A percentile compares a stretch with the other conserved stretches of the same genome.
These are phyloP conservation scores for Mallotus repandus DNA, from an alignment of 441 rosid species.

Conservation along the genomic window DNA sequence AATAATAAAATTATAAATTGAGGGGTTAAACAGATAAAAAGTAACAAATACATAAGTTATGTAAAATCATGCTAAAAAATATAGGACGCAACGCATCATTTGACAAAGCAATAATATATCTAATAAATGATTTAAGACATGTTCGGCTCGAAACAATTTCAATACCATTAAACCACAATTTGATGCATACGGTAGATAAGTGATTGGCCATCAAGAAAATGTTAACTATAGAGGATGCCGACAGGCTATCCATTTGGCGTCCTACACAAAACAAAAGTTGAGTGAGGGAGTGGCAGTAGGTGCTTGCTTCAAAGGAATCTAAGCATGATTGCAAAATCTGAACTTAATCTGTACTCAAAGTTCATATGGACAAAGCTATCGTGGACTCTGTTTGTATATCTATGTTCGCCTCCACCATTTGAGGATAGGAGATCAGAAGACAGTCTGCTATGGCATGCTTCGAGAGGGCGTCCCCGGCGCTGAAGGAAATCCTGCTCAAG, in stretches of 20 bases:
- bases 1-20: too few relatives aligned
- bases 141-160: too few relatives aligned
- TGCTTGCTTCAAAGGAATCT: constrained; percentile 47
- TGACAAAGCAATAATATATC: too few relatives aligned
- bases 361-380: constrained; percentile 7
- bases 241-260: constrained; percentile 31
- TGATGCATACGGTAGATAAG: not conserved
- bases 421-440: constrained; percentile 13
- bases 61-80: too few relatives aligned
- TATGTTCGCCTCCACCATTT: not conserved
- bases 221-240: constrained; percentile 13
- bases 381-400: not conserved
- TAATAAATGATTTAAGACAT: too few relatives aligned
- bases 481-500: constrained; percentile 62
- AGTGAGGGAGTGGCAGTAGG: constrained; percentile 18
- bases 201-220: not conserved
- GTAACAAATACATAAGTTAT: too few relatives aligned
- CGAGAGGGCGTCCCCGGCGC: constrained; percentile 66
- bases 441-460: constrained; percentile 49
- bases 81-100: too few relatives aligned
- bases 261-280: constrained; percentile 27
- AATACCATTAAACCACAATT: too few relatives aligned
- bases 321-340: constrained; percentile 40
- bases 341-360: constrained; percentile 36
- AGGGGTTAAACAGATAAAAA: too few relatives aligned